Evolutionary conservation across 1,139 yeast species (phyloP).

Genomic region (Pneumocystis canis): DNA sequence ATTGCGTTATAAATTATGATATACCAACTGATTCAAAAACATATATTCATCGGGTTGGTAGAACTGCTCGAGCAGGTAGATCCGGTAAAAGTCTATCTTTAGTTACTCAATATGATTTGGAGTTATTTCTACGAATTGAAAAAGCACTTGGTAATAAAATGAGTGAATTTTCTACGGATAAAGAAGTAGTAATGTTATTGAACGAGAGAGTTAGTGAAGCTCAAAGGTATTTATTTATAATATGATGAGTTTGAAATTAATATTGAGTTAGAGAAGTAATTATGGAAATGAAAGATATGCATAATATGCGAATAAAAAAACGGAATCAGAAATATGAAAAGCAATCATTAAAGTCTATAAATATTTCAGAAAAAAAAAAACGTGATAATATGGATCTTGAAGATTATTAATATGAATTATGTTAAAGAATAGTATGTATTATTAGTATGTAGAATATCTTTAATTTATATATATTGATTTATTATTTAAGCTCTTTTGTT

Average conservation of each 20-base stretch:
- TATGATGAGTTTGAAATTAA: neutral
- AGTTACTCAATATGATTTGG: constrained; percentile 90
- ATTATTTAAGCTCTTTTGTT: constrained; percentile 20
- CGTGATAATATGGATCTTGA: constrained; percentile 19
- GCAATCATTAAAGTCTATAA: constrained; percentile 2
- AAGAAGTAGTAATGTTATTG: constrained; percentile 60
- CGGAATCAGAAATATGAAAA: constrained; percentile 24
- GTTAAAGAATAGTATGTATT: neutral
- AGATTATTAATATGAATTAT: constrained; percentile 5
- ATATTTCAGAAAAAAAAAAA: constrained; percentile 10
- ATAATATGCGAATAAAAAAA: constrained; percentile 32
- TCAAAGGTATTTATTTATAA: constrained; percentile 22
- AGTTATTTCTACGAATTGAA: constrained; percentile 74
- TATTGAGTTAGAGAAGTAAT: constrained; percentile 53
- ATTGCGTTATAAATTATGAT: constrained; percentile 81
- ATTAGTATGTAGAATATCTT: neutral
- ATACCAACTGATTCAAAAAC: constrained; percentile 98
- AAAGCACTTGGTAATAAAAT: constrained; percentile 49
- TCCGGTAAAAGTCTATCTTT: constrained; percentile 84
- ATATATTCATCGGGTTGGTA: constrained; percentile 90
- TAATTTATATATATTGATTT: neutral
- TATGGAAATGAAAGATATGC: constrained; percentile 62
- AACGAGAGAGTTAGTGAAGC: constrained; percentile 87
- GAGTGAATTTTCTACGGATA: constrained; percentile 68
- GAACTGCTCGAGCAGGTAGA: constrained; percentile 97